Conservation (phyloP, 2,329 filamentous ascomycete species). For the Colletotrichum lentis region DNA sequence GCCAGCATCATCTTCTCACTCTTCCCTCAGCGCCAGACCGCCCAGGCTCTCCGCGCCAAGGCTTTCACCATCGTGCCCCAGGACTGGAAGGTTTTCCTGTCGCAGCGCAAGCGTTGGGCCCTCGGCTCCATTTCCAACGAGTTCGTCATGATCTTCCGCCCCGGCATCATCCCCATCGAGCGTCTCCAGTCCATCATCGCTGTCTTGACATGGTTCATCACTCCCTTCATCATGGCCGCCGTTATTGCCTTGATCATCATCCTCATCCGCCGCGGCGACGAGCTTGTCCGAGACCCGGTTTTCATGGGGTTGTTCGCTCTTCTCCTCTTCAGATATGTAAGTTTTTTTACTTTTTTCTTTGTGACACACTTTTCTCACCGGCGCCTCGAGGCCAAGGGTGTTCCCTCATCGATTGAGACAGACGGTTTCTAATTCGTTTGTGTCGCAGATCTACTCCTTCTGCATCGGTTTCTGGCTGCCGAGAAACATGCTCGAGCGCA, state of each 20-base stretch:
- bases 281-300: conserved; percentile 48
- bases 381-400: neutral
- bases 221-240: conserved; percentile 55
- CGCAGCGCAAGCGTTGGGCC: conserved; percentile 59
- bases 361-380: neutral
- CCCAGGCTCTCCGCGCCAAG: conserved; percentile 57
- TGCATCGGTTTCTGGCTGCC: conserved; percentile 55
- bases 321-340: conserved; percentile 52
- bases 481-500: conserved; percentile 49
- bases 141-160: conserved; percentile 57
- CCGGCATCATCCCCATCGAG: conserved; percentile 54
- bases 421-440: conserved; percentile 19
- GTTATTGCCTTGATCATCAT: conserved; percentile 50
- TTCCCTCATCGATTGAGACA: neutral
- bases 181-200: conserved; percentile 55
- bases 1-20: conserved; percentile 58
- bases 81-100: conserved; percentile 56
- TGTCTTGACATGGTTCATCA: conserved; percentile 57
- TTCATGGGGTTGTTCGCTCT: conserved; percentile 51
- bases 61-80: conserved; percentile 58
- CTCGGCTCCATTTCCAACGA: conserved; percentile 59
- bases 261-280: conserved; percentile 45
- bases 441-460: conserved; percentile 50
- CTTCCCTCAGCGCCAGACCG: conserved; percentile 54
- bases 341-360: conserved; percentile 39